Base-by-base conservation (phyloP, 352 stramenopile species). In the Globisporangium spiculum region DNA sequence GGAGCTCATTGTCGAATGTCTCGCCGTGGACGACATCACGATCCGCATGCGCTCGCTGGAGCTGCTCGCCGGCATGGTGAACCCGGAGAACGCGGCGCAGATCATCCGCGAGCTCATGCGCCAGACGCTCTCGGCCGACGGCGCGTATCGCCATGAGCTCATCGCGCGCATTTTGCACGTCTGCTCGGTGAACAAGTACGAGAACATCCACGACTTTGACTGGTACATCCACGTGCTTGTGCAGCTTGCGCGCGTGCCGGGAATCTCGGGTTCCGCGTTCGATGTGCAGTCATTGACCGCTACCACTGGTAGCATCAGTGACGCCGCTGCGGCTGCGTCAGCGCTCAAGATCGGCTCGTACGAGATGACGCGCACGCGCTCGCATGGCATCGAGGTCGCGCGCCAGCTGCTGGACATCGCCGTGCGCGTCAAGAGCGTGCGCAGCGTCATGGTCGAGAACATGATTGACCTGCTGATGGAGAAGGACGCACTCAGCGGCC, bases 151-250 rank as follows among this genome's bases (percentile, higher is more conserved):
- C 53, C 90, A 98, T 66, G 97, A 99, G 68, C 85, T 99, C 50
- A 97, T 99, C 32, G 77, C 84, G 56, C 95, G 97, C 63, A 99
- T 99, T 70, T 72, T 99, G 53, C 88, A 96, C 66, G 98, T 99
- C 75, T 99, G 97, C 77, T 97, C 88, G 6, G 79, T 93, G 18
- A 97, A 99, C 77, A 99, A 99, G 79, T 99, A 99, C 79, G 88
- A 96, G 55, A 98, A 98, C 71, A 88, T 99, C 48, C 81, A 93
- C 67, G 97, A 99, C 75, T 99, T 99, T 80, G 83, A 92, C 63
- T 99, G 98, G 98, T 99, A 99, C 78, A 89, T 99, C 59, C 89
- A 97, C 72, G 89, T 99, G n/a, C 79, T 99, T 9, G 88, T 99
- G 22, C 84, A 98, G 62, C 85, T 99, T 32, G 93, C 94, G 22